Evolutionary conservation across 1,284 basidiomycete genomes (phyloP), one percentile per base, ranked within the genome.

Genomic region (Puccinia hordei): DNA sequence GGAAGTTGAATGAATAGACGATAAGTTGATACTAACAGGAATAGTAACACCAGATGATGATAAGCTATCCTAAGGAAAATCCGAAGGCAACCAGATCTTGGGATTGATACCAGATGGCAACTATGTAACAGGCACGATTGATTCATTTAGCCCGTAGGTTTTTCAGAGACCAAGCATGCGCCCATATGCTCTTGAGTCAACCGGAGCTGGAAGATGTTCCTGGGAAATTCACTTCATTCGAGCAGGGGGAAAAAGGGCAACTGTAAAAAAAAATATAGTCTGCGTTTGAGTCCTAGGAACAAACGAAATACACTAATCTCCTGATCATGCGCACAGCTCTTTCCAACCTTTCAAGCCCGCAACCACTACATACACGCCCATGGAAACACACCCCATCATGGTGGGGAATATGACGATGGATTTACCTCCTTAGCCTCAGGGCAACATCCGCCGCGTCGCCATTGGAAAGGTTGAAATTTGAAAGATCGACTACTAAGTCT

Each of bases 261-360:
- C 30, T 30, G 61, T 63, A 10, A 3, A 41, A 22, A n/a, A n/a
- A 63, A 63, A 4, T 10, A 59, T n/a, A n/a, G n/a, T 59, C 30
- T 41, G 15, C 12, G 2, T 41, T 19, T 15, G 3, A 10, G 15
- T 15, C 61, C 35, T n/a, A n/a, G n/a, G n/a, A 22, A 38, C 38
- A n/a, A 41, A 30, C 57, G 30, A 10, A 17, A 38, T 8, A 63
- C 12, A 5, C 33, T 63, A 12, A n/a, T 22, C 19, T 22, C 61
- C 61, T 41, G 61, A 63, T 63, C 61, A 63, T 63, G 35, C 61
- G 61, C 61, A 63, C 35, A 35, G 61, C 61, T 63, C 30, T 22
- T 9, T 19, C 61, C 61, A 63, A n/a, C n/a, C n/a, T 41, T 41
- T 41, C 38, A 4, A 41, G 41, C 8, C 17, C 13, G 10, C 30